These are phyloP conservation scores for Apiospora kogelbergensis DNA, from an alignment of 2,329 filamentous ascomycete genomes.

Conservation along the genomic window DNA sequence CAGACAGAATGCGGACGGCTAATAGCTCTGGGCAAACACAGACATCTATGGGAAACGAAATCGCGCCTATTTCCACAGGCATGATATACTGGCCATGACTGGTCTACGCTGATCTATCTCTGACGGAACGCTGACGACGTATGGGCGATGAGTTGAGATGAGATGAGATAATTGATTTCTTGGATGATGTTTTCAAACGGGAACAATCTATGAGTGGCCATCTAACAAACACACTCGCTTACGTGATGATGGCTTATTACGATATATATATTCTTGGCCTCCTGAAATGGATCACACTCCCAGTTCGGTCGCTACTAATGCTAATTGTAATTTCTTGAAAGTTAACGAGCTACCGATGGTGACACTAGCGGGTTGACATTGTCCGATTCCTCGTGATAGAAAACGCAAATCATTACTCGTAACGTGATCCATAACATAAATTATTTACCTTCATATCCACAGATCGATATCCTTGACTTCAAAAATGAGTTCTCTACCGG, in stretches of 20 bases:
- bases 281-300: neutral
- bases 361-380: neutral
- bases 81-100: constrained; percentile 64
- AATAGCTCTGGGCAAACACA: constrained; percentile 31
- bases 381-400: neutral
- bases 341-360: neutral
- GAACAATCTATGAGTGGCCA: neutral
- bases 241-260: neutral
- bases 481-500: no score
- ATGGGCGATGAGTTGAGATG: neutral
- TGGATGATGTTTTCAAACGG: neutral
- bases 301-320: neutral
- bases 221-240: neutral
- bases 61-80: constrained; percentile 71
- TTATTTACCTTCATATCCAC: neutral
- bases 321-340: neutral
- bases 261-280: neutral
- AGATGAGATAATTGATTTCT: neutral
- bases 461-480: neutral
- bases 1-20: neutral
- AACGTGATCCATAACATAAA: neutral
- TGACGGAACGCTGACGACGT: neutral
- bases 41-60: constrained; percentile 79
- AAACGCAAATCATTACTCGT: neutral
- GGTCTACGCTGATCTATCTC: constrained; percentile 16